Evolutionary conservation across 768 basidiomycete genomes (phyloP), one percentile per base, ranked within the genome.

Genomic region (Macrolepiota dolichaula): DNA sequence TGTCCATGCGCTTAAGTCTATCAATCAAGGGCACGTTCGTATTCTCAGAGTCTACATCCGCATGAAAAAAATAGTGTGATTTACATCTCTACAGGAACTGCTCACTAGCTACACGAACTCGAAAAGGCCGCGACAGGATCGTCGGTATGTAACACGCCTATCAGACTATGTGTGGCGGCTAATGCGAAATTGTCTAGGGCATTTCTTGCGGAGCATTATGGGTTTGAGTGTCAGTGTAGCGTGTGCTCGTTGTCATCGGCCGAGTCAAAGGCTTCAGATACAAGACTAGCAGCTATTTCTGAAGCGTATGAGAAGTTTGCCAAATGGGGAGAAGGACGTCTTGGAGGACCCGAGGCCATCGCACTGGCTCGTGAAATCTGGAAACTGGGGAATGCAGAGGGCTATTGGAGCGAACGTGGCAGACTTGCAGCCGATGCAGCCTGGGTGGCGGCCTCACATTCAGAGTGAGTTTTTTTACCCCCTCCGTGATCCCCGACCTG

Each of bases 351-450:
- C 2, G 77, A 86, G 57, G 86, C 86, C 3, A 76, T 84, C 62
- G 70, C 73, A 12, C 65, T 77, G 3, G 81, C 79, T 36, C 73
- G 76, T 55, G 67, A 75, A 55, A 86, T 87, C 24, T 89, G 86
- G 87, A 62, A 71, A 10, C 59, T 86, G 6, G 86, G 81, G 35
- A 81, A 84, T 37, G 77, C 81, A 64, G 87, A 89, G 72, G 85
- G 84, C 0, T 88, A 89, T 66, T 81, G 78, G 77, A 87, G 85
- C 66, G 87, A 85, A 71, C 75, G 86, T 40, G 87, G 87, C 10
- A 74, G 79, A 63, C 73, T 88, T 2, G 86, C 87, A 6, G 82
- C 83, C 25, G 87, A 88, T 67, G 84, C 82, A 10, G 77, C 77
- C 5, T 81, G 76, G 74, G 79, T 88, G 19, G 84, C 86, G 7